A percentile compares a stretch with the other conserved stretches of the same genome.
Conservation (phyloP, 2,329 filamentous ascomycete genomes). For the Rhynchosporium graminicola region DNA sequence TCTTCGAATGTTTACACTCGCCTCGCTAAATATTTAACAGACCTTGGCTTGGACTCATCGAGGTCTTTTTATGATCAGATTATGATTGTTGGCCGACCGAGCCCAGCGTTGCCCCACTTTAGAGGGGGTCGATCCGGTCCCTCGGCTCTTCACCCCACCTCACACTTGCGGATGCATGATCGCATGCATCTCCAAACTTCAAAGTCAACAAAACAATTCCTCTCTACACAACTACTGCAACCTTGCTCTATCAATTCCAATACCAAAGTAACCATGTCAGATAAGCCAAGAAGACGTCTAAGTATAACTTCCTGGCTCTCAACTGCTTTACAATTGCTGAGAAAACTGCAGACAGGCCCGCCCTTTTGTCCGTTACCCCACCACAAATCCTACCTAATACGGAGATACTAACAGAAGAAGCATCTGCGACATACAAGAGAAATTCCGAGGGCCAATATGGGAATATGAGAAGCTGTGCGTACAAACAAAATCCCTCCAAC, state of each 20-base stretch:
- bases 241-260: neutral
- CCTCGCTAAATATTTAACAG: constrained; percentile 8
- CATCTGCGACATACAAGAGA: constrained; percentile 93
- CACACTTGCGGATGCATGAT: too few relatives aligned
- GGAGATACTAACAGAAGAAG: constrained; percentile 48
- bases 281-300: constrained; percentile 26
- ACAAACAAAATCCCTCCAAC: neutral
- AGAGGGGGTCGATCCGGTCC: neutral
- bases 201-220: neutral
- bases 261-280: constrained; percentile 22
- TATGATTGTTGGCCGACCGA: neutral
- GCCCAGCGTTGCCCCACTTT: constrained; percentile 1
- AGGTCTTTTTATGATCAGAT: neutral
- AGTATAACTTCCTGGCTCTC: constrained; percentile 18
- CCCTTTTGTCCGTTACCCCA: constrained; percentile 31
- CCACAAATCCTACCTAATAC: neutral
- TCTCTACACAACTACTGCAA: neutral
- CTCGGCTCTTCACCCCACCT: constrained; percentile 7
- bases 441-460: constrained; percentile 80
- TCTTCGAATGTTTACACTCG: neutral
- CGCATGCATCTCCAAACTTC: neutral
- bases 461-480: constrained; percentile 80
- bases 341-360: constrained; percentile 23
- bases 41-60: neutral
- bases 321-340: constrained; percentile 8